These are phyloP conservation scores for Jimgerdemannia lactiflua DNA, from an alignment of 192 early-diverging fungal genomes.

Conservation along the genomic window DNA sequence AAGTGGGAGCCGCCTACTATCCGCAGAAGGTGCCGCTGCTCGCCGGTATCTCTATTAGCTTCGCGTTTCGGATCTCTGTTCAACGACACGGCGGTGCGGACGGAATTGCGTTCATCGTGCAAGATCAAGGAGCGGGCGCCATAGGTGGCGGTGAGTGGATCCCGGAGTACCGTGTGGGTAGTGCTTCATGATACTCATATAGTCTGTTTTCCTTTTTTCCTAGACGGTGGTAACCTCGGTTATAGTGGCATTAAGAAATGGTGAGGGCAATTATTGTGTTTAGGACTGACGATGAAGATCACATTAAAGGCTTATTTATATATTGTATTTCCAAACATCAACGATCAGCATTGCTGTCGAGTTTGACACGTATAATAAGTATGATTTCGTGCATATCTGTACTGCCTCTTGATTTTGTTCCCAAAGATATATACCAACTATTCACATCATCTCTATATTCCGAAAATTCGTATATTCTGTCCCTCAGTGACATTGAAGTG, in stretches of 20 bases:
- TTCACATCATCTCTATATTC: too few relatives aligned
- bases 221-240: conserved; percentile 29
- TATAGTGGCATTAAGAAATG: conserved; percentile 33
- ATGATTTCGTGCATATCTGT: too few relatives aligned
- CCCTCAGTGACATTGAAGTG: conserved; percentile 14
- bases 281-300: too few relatives aligned
- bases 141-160: conserved; percentile 13
- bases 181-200: too few relatives aligned
- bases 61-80: conserved; percentile 25
- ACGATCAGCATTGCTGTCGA: conserved; percentile 32
- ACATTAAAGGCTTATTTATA: neutral
- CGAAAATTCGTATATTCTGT: neutral
- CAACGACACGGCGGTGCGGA: conserved; percentile 21
- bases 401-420: neutral
- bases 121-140: conserved; percentile 7
- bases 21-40: conserved; percentile 4
- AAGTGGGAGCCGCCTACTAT: conserved; percentile 17
- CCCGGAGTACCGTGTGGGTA: too few relatives aligned
- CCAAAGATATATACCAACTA: too few relatives aligned
- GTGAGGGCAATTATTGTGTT: conserved; percentile 5
- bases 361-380: conserved; percentile 37
- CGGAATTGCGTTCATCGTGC: conserved; percentile 33
- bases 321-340: neutral
- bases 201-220: too few relatives aligned
- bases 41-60: conserved; percentile 17